Base-by-base conservation (phyloP, 2,329 filamentous ascomycete genomes). In the Talaromyces atroroseus region DNA sequence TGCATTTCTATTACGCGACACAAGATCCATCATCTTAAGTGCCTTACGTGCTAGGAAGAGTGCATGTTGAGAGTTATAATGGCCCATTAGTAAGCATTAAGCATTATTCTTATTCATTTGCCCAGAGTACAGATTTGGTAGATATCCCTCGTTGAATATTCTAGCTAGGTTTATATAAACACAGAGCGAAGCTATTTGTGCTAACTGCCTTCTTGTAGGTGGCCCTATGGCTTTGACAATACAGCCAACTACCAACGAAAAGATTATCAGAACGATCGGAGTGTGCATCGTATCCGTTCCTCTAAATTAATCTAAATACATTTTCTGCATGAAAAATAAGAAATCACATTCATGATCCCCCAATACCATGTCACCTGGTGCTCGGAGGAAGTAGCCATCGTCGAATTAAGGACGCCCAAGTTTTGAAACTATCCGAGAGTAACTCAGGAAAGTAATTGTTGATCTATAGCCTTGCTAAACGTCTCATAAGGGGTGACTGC, bases 401-500 rank as follows among this genome's bases (percentile, higher is more conserved):
- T 16, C 32, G 32, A 16, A 36, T 14, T 6, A 16, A 4, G 32
- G 14, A 12, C 29, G 16, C 14, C 2, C 32, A 6, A 5, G 5
- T 29, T 24, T 34, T 18, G 14, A n/a, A 48, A 48, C 18, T 24
- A 26, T 12, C 8, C 2, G 8, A 6, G 12, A 21, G 11, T 44
- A 46, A 18, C 32, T 53, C 51, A 65, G 44, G 58, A 65, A 40
- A 60, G 58, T 48, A 66, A 62, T 47, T 71, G 66, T 18, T 67
- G 68, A 52, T 77, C 78, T 21, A 73, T 55, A 6, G 89, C 90
- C 72, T 83, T 87, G 68, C 84, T 81, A 71, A 92, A 95, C 1
- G 85, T 89, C 47, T 94, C 88, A 71, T 89, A 97, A 2, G 89
- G 87, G 3, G 92, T 96, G 64, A 95, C 80, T 6, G 91, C 89